phyloP scores from a whole-genome alignment of 2,329 filamentous ascomycete species.

The Phaeosphaeria sp. region DNA sequence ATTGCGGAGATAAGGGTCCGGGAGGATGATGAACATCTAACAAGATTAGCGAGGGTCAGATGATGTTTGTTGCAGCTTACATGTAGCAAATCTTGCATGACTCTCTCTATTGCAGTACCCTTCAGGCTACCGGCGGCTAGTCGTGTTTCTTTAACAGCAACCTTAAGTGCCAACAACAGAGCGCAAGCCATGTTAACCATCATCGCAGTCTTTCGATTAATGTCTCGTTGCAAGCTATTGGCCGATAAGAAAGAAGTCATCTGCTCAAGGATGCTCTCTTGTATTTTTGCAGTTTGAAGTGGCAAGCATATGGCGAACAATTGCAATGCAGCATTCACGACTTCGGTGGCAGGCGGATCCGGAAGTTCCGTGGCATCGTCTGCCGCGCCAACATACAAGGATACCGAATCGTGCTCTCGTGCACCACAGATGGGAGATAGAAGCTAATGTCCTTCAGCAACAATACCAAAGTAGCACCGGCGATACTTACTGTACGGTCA shows the following conservation, averaged over 20 bases:
- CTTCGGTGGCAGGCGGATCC: slow-evolving; percentile 87
- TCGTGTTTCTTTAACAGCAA: slow-evolving; percentile 80
- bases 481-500: slow-evolving; percentile 55
- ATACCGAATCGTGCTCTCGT: slow-evolving; percentile 86
- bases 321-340: slow-evolving; percentile 92
- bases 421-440: slow-evolving; percentile 76
- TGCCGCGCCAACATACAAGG: slow-evolving; percentile 71
- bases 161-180: slow-evolving; percentile 78
- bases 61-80: slow-evolving; percentile 58
- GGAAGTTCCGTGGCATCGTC: slow-evolving; percentile 60
- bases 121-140: slow-evolving; percentile 76
- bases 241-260: slow-evolving; percentile 88
- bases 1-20: slow-evolving; percentile 84
- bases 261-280: slow-evolving; percentile 95
- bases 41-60: not conserved
- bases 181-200: slow-evolving; percentile 88
- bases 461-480: too few relatives aligned
- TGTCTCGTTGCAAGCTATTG: slow-evolving; percentile 79
- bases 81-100: slow-evolving; percentile 73
- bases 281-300: slow-evolving; percentile 85
- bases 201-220: slow-evolving; percentile 87
- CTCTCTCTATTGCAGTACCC: slow-evolving; percentile 77
- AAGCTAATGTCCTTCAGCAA: slow-evolving; percentile 38
- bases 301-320: slow-evolving; percentile 92
- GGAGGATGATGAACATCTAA: slow-evolving; percentile 75